Evolutionary conservation across 2,329 filamentous ascomycete species (phyloP).

Genomic region (Aspergillus sergii): DNA sequence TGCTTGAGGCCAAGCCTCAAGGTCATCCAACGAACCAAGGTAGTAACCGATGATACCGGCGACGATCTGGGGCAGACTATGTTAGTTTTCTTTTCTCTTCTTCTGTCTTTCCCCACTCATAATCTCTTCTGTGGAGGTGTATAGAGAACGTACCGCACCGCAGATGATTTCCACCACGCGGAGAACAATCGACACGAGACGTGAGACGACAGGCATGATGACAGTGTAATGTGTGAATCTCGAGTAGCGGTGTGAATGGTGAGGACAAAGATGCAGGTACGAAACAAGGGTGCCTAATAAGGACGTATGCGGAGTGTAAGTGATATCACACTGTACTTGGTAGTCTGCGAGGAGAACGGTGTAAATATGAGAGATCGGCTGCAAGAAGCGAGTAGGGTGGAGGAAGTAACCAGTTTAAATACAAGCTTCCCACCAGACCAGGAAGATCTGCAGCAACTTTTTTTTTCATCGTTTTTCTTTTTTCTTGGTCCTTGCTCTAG

Average conservation of each 20-base stretch:
- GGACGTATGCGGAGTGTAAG: not conserved
- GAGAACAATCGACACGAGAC: slow-evolving; percentile 60
- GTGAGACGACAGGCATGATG: slow-evolving; percentile 55
- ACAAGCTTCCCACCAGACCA: slow-evolving; percentile 7
- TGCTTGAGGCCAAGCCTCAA: slow-evolving; percentile 58
- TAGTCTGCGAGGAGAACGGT: not conserved
- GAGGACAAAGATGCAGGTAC: not conserved
- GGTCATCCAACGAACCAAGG: slow-evolving; percentile 54
- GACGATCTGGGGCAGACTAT: slow-evolving; percentile 48
- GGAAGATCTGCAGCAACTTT: slow-evolving; percentile 6
- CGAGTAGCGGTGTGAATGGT: not conserved
- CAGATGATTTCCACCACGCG: slow-evolving; percentile 68
- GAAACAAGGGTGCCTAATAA: not conserved
- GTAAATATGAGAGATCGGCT: slow-evolving; percentile 1
- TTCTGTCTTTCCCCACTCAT: not conserved
- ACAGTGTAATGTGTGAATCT: slow-evolving; percentile 3
- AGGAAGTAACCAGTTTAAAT: slow-evolving; percentile 11
- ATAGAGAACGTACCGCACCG: slow-evolving; percentile 58
- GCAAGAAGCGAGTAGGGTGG: slow-evolving; percentile 6
- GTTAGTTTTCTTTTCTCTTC: not conserved
- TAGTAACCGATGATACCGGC: slow-evolving; percentile 70
- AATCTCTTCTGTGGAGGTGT: not conserved
- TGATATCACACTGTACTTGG: not conserved
- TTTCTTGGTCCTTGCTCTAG: slow-evolving; percentile 6
- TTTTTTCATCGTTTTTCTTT: not conserved